Evolutionary conservation across 768 basidiomycete species (phyloP).

Genomic region (Nidularia pulvinata): DNA sequence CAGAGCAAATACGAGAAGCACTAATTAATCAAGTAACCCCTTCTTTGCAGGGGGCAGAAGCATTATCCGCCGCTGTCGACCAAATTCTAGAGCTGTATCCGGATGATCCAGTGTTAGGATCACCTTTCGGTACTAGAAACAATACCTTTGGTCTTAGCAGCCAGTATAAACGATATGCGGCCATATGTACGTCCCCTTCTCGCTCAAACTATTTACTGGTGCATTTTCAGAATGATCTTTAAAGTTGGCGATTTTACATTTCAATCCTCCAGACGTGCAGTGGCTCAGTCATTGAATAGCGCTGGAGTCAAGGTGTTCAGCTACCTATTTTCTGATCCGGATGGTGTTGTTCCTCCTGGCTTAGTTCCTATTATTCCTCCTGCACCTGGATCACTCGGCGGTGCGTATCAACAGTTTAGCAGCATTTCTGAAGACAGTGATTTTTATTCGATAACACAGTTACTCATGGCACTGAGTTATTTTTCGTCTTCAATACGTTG

Average conservation of each 20-base stretch:
- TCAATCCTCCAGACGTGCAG: constrained; percentile 8
- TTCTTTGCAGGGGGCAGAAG: constrained; percentile 16
- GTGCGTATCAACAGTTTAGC: background rate
- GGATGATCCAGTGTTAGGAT: constrained; percentile 35
- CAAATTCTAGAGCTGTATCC: constrained; percentile 36
- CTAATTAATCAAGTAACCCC: constrained; percentile 5
- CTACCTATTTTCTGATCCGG: constrained; percentile 13
- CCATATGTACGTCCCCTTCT: constrained; percentile 11
- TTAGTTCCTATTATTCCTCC: background rate
- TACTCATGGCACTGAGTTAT: constrained; percentile 8
- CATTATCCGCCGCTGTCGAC: constrained; percentile 15
- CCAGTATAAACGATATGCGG: constrained; percentile 27
- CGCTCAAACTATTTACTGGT: no score
- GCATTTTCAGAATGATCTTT: no score
- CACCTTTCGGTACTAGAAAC: constrained; percentile 44
- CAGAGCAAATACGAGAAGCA: constrained; percentile 16
- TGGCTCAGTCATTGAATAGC: constrained; percentile 1
- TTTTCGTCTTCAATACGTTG: constrained; percentile 7
- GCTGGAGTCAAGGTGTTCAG: constrained; percentile 4
- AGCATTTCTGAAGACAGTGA: background rate
- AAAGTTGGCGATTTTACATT: constrained; percentile 19
- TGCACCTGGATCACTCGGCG: background rate
- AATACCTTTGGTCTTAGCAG: constrained; percentile 36
- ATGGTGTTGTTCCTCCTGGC: constrained; percentile 3
- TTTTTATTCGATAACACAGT: constrained; percentile 4